These are phyloP conservation scores for Mortierella antarctica DNA, from an alignment of 192 early-diverging fungal species.

Conservation along the genomic window DNA sequence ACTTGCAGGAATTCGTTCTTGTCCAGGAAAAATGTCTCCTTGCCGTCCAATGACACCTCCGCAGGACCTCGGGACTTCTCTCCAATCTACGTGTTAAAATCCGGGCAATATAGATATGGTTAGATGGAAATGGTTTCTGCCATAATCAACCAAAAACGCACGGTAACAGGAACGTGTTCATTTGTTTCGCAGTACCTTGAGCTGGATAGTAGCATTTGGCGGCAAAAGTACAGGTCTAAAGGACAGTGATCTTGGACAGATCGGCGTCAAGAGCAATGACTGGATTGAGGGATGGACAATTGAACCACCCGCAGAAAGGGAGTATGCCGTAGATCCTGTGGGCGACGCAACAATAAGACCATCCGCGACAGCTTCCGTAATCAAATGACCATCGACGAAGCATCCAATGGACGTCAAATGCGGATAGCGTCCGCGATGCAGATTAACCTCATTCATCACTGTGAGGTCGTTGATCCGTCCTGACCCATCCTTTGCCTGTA, in stretches of 20 bases:
- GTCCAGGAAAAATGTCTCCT: conserved; percentile 74
- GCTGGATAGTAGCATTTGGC: conserved; percentile 67
- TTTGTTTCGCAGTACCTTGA: conserved; percentile 58
- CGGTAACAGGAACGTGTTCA: neutral
- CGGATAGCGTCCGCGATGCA: conserved; percentile 89
- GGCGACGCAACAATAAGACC: conserved; percentile 86
- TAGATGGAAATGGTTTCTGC: neutral
- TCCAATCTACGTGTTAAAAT: conserved; percentile 57
- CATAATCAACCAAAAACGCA: neutral
- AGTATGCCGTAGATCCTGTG: conserved; percentile 94
- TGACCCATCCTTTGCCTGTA: conserved; percentile 58
- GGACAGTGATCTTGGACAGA: conserved; percentile 86
- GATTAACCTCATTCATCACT: conserved; percentile 88
- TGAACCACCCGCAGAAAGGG: conserved; percentile 85
- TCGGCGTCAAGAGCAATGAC: conserved; percentile 78
- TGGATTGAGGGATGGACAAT: conserved; percentile 86
- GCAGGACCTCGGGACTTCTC: conserved; percentile 70
- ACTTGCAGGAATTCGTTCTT: conserved; percentile 76
- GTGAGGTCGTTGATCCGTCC: conserved; percentile 63
- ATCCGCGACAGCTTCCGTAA: conserved; percentile 83
- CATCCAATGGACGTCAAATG: conserved; percentile 86
- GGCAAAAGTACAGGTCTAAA: conserved; percentile 88
- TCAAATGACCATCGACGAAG: conserved; percentile 80
- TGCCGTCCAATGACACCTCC: conserved; percentile 83
- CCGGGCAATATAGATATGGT: neutral